phyloP scores from a whole-genome alignment of 2,329 filamentous ascomycete species.

The Emmonsia crescens region DNA sequence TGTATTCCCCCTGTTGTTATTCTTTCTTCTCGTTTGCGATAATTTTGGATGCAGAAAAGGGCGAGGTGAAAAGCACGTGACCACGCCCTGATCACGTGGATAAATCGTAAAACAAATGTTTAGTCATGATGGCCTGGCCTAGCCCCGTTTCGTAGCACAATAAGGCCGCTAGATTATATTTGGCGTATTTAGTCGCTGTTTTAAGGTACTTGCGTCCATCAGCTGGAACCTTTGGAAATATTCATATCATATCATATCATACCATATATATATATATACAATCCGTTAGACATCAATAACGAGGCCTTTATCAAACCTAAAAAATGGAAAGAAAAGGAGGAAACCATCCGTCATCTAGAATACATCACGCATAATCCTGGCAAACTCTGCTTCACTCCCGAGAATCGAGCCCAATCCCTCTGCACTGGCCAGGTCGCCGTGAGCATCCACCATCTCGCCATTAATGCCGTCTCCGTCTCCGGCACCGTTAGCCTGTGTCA shows the following conservation, averaged over 20 bases:
- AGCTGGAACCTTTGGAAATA: no score
- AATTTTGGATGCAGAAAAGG: not conserved
- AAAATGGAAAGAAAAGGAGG: not conserved
- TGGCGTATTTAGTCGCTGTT: no score
- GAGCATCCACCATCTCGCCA: slow-evolving; percentile 24
- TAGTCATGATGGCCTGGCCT: not conserved
- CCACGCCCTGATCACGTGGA: not conserved
- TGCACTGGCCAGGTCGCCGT: slow-evolving; percentile 32
- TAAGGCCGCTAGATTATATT: no score
- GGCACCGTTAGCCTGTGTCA: slow-evolving; percentile 16
- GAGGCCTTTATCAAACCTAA: not conserved
- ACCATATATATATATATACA: not conserved
- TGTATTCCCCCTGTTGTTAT: not conserved
- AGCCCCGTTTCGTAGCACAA: not conserved
- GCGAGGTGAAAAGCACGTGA: not conserved
- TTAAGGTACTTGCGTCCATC: no score
- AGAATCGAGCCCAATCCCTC: slow-evolving; percentile 37
- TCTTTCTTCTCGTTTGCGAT: not conserved
- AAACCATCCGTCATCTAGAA: slow-evolving; percentile 33
- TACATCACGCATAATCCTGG: slow-evolving; percentile 48
- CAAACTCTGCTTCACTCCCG: slow-evolving; percentile 49
- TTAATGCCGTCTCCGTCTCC: slow-evolving; percentile 28
- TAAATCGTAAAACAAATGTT: not conserved
- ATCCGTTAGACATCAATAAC: not conserved
- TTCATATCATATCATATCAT: no score